Evolutionary conservation across 352 stramenopile species (phyloP).

Genomic region (Blastocystis sp.): DNA sequence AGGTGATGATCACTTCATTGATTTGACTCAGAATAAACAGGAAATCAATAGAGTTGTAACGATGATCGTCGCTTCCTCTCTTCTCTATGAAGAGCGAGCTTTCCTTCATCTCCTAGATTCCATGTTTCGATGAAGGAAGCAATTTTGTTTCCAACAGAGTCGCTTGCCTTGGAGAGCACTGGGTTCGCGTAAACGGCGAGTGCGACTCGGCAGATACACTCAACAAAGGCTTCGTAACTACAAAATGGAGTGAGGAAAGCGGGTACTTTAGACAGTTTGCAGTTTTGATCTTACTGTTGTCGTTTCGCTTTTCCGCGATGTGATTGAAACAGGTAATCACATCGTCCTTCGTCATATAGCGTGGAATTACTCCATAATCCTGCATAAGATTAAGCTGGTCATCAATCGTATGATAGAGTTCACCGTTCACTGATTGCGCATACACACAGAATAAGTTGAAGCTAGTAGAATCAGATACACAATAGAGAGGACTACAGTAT

Average conservation of each 20-base stretch:
- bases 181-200: not conserved
- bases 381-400: not conserved
- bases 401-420: not conserved
- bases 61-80: constrained; percentile 14
- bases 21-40: too few species aligned
- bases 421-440: not conserved
- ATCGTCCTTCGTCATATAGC: not conserved
- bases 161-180: not conserved
- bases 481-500: not conserved
- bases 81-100: not conserved
- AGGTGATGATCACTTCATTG: not conserved
- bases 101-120: constrained; percentile 14
- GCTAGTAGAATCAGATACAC: not conserved
- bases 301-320: not conserved
- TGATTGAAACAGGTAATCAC: not conserved
- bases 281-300: not conserved
- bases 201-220: not conserved
- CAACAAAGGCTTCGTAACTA: constrained; percentile 46
- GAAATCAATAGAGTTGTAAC: too few species aligned
- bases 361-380: constrained; percentile 2
- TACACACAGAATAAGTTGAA: constrained; percentile 36
- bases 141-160: not conserved
- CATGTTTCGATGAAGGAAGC: constrained; percentile 4
- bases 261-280: constrained; percentile 15
- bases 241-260: not conserved